Percentiles rank a stretch among this genome's conserved stretches.
phyloP scores from a whole-genome alignment of 164 flowering plant species.

The Sextonia rubra region DNA sequence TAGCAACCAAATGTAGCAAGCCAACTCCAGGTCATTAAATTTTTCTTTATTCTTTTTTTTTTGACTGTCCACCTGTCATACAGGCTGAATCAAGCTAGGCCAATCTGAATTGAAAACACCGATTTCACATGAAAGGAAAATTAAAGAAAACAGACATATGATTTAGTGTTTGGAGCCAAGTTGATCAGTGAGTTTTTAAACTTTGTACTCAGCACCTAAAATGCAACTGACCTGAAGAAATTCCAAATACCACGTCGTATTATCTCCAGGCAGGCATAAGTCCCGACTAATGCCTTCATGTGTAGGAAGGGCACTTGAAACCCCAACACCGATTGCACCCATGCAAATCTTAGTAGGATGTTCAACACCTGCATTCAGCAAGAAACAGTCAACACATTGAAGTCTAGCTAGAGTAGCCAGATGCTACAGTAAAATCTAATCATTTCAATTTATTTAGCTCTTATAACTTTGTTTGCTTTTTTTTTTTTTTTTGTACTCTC shows the following conservation, averaged over 20 bases:
- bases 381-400: background rate
- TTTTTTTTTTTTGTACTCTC: too few relatives aligned
- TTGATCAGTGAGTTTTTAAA: background rate
- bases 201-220: background rate
- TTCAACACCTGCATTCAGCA: conserved; percentile 43
- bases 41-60: too few relatives aligned
- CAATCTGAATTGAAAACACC: background rate
- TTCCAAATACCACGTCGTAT: conserved; percentile 80
- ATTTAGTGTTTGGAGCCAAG: background rate
- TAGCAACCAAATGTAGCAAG: background rate
- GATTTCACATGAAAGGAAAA: too few relatives aligned
- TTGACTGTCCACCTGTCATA: background rate
- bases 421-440: too few relatives aligned
- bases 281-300: conserved; percentile 26
- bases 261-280: conserved; percentile 62
- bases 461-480: too few relatives aligned
- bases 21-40: background rate
- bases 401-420: background rate
- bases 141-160: too few relatives aligned
- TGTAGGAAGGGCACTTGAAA: conserved; percentile 38
- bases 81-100: background rate
- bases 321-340: conserved; percentile 57
- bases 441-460: too few relatives aligned
- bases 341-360: conserved; percentile 56
- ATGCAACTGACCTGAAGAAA: conserved; percentile 56